Evolutionary conservation across 768 basidiomycete genomes (phyloP), one percentile per base, ranked within the genome.

Genomic region (Amyloporia xantha): DNA sequence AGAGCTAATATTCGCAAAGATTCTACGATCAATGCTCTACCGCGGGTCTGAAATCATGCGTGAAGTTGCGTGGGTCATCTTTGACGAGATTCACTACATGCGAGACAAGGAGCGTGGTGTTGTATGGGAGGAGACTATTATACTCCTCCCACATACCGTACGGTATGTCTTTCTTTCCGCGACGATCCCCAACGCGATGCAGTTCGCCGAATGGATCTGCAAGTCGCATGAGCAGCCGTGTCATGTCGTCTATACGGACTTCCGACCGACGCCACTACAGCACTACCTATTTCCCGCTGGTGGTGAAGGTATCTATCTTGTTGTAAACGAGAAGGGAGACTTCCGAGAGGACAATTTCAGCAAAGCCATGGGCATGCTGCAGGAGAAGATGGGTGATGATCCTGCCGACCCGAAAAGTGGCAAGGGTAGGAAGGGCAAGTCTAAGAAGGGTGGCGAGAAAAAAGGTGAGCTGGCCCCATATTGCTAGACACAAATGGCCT

Each of bases 41-140:
- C 85, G 96, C 47, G 96, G 96, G 33, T 97, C 93, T 3, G 96
- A 99, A 71, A 86, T 99, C 56, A 94, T 98, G 88, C 89, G 96
- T 49, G 96, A 99, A 72, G 95, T 99, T n/a, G 93, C 94, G 1
- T 99, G 96, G 96, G 95, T 98, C 49, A 82, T 99, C 55, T 99
- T 98, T 66, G 96, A 99, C 63, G 96, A 99, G 70, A 96, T 99
- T 53, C 96, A 99, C 64, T 99, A 98, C 70, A 99, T 98, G 96
- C 86, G 96, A 52, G 96, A 98, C 73, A 92, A 92, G 61, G 96
- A 99, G 64, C 89, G 96, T 57, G 96, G 96, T 56, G 96, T 99
- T 17, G 96, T 99, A 23, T 98, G 96, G 96, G 95, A 99, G 68
- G 94, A 96, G 66, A 94, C 93, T 1, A 96, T 98, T 62, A 98